phyloP scores from a whole-genome alignment of 2,329 filamentous ascomycete genomes.

The Lanzia echinophila region DNA sequence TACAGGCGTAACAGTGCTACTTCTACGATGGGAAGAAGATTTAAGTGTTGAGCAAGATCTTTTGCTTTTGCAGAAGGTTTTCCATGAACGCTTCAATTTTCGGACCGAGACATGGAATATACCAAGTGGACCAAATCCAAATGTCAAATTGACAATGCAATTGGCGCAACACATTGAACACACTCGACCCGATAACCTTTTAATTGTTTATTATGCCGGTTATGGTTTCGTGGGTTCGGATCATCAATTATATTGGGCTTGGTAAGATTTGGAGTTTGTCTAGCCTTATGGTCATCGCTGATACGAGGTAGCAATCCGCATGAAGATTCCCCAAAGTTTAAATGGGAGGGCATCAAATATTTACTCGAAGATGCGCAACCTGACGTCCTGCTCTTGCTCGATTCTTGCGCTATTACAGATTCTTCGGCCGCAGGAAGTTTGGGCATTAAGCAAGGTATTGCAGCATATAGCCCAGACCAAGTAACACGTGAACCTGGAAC shows the following conservation, averaged over 20 bases:
- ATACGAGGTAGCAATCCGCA: slow-evolving; percentile 45
- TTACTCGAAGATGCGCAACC: slow-evolving; percentile 56
- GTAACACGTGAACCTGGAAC: slow-evolving; percentile 37
- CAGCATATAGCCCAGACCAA: slow-evolving; percentile 51
- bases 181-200: slow-evolving; percentile 49
- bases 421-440: slow-evolving; percentile 43
- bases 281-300: slow-evolving; percentile 30
- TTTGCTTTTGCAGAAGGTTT: slow-evolving; percentile 47
- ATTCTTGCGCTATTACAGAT: slow-evolving; percentile 53
- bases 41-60: slow-evolving; percentile 47
- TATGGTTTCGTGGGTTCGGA: slow-evolving; percentile 52
- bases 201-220: slow-evolving; percentile 60
- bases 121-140: slow-evolving; percentile 51
- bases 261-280: slow-evolving; percentile 41
- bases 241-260: slow-evolving; percentile 59
- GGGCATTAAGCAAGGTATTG: slow-evolving; percentile 56
- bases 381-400: slow-evolving; percentile 55
- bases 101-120: slow-evolving; percentile 55
- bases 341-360: slow-evolving; percentile 57
- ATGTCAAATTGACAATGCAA: slow-evolving; percentile 53
- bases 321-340: slow-evolving; percentile 53
- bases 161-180: slow-evolving; percentile 55
- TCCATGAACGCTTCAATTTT: slow-evolving; percentile 55
- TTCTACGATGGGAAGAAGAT: slow-evolving; percentile 59
- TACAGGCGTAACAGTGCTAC: slow-evolving; percentile 50